Percentiles rank a stretch among this genome's conserved stretches.
Evolutionary conservation across 2,329 filamentous ascomycete genomes (phyloP).

Genomic region (Tympanopsis confertula): DNA sequence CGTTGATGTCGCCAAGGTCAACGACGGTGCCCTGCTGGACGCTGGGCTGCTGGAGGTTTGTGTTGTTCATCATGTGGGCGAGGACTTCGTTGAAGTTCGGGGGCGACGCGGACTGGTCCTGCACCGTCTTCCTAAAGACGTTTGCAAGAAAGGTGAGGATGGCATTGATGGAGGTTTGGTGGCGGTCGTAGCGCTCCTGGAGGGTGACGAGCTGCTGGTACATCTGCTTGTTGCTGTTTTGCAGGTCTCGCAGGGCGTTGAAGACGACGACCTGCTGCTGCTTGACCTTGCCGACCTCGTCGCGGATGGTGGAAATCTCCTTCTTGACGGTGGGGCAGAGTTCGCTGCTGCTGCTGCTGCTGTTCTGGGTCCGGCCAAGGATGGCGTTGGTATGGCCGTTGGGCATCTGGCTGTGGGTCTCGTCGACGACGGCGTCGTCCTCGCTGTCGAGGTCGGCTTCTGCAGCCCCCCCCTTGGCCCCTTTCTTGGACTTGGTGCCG

Average conservation of each 20-base stretch:
- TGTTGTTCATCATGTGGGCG: slow-evolving; percentile 60
- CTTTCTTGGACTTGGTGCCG: slow-evolving; percentile 42
- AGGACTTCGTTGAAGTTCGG: slow-evolving; percentile 79
- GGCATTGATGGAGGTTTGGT: slow-evolving; percentile 96
- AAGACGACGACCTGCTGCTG: slow-evolving; percentile 80
- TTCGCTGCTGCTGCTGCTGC: slow-evolving; percentile 37
- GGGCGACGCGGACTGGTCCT: slow-evolving; percentile 59
- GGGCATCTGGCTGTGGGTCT: neutral
- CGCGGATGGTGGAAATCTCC: slow-evolving; percentile 66
- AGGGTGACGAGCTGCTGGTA: slow-evolving; percentile 82
- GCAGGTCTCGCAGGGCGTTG: slow-evolving; percentile 66
- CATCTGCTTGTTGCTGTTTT: slow-evolving; percentile 75
- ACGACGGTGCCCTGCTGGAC: slow-evolving; percentile 40
- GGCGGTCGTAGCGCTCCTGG: slow-evolving; percentile 84
- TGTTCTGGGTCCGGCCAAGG: slow-evolving; percentile 28
- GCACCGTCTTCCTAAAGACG: slow-evolving; percentile 86
- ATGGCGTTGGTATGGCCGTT: neutral
- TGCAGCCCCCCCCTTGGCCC: slow-evolving; percentile 14
- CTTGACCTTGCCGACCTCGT: slow-evolving; percentile 70
- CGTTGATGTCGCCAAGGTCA: slow-evolving; percentile 43
- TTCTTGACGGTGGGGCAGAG: slow-evolving; percentile 44
- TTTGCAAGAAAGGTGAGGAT: slow-evolving; percentile 94
- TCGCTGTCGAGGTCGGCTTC: slow-evolving; percentile 60
- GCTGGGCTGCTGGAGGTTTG: neutral
- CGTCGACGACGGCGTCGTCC: slow-evolving; percentile 40